Conservation (phyloP, 495 filamentous ascomycete species). For the Penicillium malachiteum region DNA sequence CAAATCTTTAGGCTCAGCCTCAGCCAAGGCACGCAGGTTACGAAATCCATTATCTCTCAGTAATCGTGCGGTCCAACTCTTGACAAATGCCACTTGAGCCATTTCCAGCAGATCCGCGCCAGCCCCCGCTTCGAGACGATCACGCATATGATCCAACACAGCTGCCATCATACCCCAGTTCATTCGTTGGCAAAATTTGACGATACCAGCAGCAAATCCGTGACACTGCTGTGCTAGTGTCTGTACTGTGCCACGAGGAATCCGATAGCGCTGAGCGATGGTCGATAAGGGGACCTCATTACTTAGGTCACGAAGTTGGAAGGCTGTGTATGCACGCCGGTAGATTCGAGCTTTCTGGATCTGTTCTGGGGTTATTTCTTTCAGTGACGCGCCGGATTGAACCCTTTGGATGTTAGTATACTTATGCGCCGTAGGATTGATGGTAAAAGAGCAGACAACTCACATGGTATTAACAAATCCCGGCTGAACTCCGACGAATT, state of each 20-base stretch:
- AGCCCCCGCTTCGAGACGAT: constrained; percentile 72
- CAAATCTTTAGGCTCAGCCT: constrained; percentile 64
- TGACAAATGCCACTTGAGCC: constrained; percentile 73
- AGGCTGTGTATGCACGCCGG: constrained; percentile 73
- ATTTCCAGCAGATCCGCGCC: constrained; percentile 71
- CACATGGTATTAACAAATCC: constrained; percentile 72
- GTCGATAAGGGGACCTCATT: constrained; percentile 72
- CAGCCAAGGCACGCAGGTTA: constrained; percentile 64
- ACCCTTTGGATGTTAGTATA: constrained; percentile 49
- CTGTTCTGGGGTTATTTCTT: constrained; percentile 61
- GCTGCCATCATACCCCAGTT: constrained; percentile 72
- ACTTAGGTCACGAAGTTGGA: constrained; percentile 79
- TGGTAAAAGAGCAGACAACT: neutral
- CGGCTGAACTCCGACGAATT: constrained; percentile 68
- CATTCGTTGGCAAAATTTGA: constrained; percentile 74
- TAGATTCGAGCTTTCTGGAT: constrained; percentile 63
- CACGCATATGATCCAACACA: constrained; percentile 75
- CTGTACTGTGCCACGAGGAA: constrained; percentile 69
- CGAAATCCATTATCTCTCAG: constrained; percentile 78
- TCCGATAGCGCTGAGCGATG: constrained; percentile 68
- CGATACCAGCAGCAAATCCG: constrained; percentile 75
- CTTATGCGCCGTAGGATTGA: neutral
- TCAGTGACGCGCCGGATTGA: constrained; percentile 61
- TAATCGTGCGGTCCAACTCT: constrained; percentile 72
- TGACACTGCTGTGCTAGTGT: constrained; percentile 72